Evolutionary conservation across 1,284 basidiomycete species (phyloP).

Genomic region (Trametes versicolor): DNA sequence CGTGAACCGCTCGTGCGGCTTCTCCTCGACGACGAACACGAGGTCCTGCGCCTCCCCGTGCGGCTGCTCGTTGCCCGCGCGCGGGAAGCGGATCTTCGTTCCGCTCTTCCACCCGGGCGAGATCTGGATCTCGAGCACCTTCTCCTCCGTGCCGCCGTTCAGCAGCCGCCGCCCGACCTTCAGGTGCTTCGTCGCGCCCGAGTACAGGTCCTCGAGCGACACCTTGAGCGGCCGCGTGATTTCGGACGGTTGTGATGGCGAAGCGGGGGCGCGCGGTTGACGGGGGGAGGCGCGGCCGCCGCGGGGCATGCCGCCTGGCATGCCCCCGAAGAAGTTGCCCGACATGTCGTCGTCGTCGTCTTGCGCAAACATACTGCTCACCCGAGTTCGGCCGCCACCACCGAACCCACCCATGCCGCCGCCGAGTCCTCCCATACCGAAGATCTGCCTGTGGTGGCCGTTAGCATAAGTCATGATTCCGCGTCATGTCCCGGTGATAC

Average conservation of each 20-base stretch:
- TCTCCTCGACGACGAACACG: slow-evolving; percentile 93
- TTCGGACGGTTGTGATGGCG: slow-evolving; percentile 60
- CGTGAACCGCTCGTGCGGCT: slow-evolving; percentile 79
- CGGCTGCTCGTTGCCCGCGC: slow-evolving; percentile 87
- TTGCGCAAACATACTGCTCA: slow-evolving; percentile 49
- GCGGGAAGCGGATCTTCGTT: slow-evolving; percentile 91
- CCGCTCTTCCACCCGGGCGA: slow-evolving; percentile 90
- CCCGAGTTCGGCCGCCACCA: slow-evolving; percentile 43
- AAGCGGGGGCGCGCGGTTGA: slow-evolving; percentile 37
- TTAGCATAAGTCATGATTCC: slow-evolving; percentile 38
- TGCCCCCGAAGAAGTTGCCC: slow-evolving; percentile 52
- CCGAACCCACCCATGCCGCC: slow-evolving; percentile 50
- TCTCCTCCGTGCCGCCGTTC: slow-evolving; percentile 85
- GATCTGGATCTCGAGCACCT: slow-evolving; percentile 90
- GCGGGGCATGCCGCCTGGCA: slow-evolving; percentile 63
- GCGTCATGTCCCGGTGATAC: slow-evolving; percentile 46
- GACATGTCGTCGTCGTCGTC: slow-evolving; percentile 63
- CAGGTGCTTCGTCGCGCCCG: slow-evolving; percentile 88
- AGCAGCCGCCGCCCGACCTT: slow-evolving; percentile 85
- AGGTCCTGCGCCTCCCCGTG: slow-evolving; percentile 84
- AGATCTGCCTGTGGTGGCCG: slow-evolving; percentile 68
- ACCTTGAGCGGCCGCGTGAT: slow-evolving; percentile 88
- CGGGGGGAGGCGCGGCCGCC: slow-evolving; percentile 36
- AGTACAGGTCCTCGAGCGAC: slow-evolving; percentile 92
- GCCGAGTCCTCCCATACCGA: slow-evolving; percentile 58